Evolutionary conservation across 192 early-diverging fungal genomes (phyloP), one percentile per base, ranked within the genome.

Genomic region (Geosiphon pyriformis): DNA sequence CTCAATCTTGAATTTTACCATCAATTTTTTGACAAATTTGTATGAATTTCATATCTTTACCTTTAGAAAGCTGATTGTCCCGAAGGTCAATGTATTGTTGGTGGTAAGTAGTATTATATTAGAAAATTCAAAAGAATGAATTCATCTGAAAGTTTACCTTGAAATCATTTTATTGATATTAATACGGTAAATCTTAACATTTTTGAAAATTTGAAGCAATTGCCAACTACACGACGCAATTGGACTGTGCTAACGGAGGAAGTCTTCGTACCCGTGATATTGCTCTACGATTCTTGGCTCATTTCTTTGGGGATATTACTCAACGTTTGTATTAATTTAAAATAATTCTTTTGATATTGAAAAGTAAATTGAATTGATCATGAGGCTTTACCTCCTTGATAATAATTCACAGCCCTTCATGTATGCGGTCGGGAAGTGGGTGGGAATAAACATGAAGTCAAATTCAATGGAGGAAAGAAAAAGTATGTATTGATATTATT

Each of bases 231-330:
- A 61, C 60, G 8, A 23, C 32, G 26, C 60, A 42, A 46, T 46
- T 61, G 22, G 60, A 61, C 25, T 47, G 60, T 17, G 22, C n/a
- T 17, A 61, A 42, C 23, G 60, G 60, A 11, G 15, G 17, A 15
- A 35, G 35, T 48, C 18, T 8, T 26, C 2, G 3, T 27, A 48
- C 34, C 4, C 27, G 60, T 20, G 46, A 42, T 18, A 27, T 61
- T 47, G 60, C 60, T 4, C 60, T 61, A 26, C 34, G 35, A 10
- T 61, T 61, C 23, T 48, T 61, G 23, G 18, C 60, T 22, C 60
- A 61, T 46, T 61, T 61, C 37, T 46, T 48, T 37, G 60, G 60
- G 7, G 60, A 61, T 25, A 61, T 61, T 7, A 61, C 60, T 37
- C 60, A 61, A 61, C 60, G 60, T 61, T 46, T 23, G 12, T 61